Base-by-base conservation (phyloP, 306 rosid species). In the Prosopis cineraria region DNA sequence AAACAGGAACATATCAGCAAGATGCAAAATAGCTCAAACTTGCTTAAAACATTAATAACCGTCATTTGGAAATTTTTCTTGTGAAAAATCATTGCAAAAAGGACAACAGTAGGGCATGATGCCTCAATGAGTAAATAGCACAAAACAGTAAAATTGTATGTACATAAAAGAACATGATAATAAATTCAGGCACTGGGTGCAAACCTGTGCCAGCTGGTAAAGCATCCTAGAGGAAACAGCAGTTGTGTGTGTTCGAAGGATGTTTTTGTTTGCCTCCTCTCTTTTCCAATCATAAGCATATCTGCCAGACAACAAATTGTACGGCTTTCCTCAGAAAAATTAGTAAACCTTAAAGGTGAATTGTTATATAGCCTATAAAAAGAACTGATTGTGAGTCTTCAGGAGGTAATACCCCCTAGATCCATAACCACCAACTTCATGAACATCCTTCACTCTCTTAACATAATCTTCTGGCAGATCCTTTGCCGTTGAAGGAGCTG, bases 201-300 rank as follows among this genome's bases (percentile, higher is more conserved):
- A 47, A 48, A 92, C 99, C 91, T 93, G 91, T 44, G 99, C 98
- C 64, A 93, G 80, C 76, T 34, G 62, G 83, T 93, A 93, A 71
- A 95, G 97, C 99, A 95, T 93, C 86, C 93, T 84, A 59, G 98
- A 85, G 64, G 98, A 93, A 87, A 95, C 97, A 39, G 96, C 99
- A 4, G 97, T 95, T 53, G 99, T 95, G 79, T 95, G 98, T 31
- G 98, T 95, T 55, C 99, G 89, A 72, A 95, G 79, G 76, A 95
- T 91, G 86, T 91, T 92, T 89, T 95, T 95, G 75, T 88, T 78
- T 74, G 98, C 98, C 81, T 95, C 98, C 41, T 88, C 96, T 88
- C 96, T 88, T 84, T 91, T 88, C 98, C 98, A 95, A 43, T 93
- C 88, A 83, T 93, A 93, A 48, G 82, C 85, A 85, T 95, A 95